A percentile compares a stretch with the other conserved stretches of the same genome.
Conservation (phyloP, 2,329 filamentous ascomycete species). For the Aspergillus sp. region DNA sequence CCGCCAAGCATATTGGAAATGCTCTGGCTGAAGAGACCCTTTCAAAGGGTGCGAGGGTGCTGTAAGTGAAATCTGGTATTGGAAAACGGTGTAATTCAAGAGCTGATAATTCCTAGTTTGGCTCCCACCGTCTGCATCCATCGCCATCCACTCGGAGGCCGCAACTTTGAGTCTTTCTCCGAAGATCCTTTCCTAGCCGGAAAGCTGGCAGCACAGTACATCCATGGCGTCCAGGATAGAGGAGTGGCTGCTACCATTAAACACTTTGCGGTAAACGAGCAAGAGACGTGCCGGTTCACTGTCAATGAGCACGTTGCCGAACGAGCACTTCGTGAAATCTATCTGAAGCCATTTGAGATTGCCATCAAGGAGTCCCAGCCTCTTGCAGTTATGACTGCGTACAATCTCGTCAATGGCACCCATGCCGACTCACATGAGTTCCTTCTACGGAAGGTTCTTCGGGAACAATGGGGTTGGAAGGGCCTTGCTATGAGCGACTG, state of each 20-base stretch:
- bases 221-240: slow-evolving; percentile 4
- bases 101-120: not conserved
- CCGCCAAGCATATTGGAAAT: slow-evolving; percentile 3
- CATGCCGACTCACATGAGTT: slow-evolving; percentile 8
- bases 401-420: slow-evolving; percentile 7
- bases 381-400: slow-evolving; percentile 8
- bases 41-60: slow-evolving; percentile 5
- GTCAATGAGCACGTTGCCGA: slow-evolving; percentile 2
- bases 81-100: not conserved
- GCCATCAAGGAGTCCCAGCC: slow-evolving; percentile 9
- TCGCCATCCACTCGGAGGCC: slow-evolving; percentile 8
- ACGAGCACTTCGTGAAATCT: slow-evolving; percentile 8
- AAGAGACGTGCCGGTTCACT: slow-evolving; percentile 9
- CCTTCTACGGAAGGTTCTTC: slow-evolving; percentile 1
- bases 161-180: slow-evolving; percentile 10
- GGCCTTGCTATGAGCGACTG: slow-evolving; percentile 12
- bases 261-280: slow-evolving; percentile 8
- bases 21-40: slow-evolving; percentile 7
- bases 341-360: slow-evolving; percentile 10
- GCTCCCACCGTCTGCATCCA: slow-evolving; percentile 8
- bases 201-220: slow-evolving; percentile 7
- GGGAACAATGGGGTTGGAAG: slow-evolving; percentile 7
- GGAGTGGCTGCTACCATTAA: slow-evolving; percentile 10
- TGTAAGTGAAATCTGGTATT: not conserved
- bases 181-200: slow-evolving; percentile 10